Base-by-base conservation (phyloP, 768 basidiomycete genomes). In the Rhizopogon rudus region DNA sequence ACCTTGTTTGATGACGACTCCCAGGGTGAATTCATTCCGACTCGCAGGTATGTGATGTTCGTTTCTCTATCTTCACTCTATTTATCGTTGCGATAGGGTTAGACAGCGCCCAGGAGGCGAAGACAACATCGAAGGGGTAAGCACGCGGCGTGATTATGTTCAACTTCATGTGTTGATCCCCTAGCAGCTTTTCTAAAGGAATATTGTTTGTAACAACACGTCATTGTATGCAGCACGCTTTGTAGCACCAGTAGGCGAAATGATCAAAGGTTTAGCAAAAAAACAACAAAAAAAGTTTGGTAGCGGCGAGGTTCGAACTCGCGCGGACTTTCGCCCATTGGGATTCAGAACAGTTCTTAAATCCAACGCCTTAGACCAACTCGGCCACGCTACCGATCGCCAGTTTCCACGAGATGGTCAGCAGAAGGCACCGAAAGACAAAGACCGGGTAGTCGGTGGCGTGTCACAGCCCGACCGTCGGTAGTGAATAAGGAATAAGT, bases 271-370 rank as follows among this genome's bases (percentile, higher is more conserved):
- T 31, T 31, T 9, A 31, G 25, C 25, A 25, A 25, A 25, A 2
- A 5, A 20, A 25, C 1, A 5, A 31, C 8, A 33, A 33, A 33
- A 33, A 33, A 33, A 33, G 31, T 7, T 45, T 87, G 86, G 84
- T 83, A 84, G 82, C 83, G 82, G 87, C 85, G 87, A 88, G 87
- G 84, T 86, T 88, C 87, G 86, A 88, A 89, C 87, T 88, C 87
- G 84, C 87, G 87, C 86, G 86, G 85, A 77, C 78, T 82, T 78
- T 40, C 83, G 78, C 82, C 84, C 86, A 87, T 87, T 86, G 84
- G 86, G 85, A 88, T 79, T 82, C 86, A 85, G 65, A 70, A 63
- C 33, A 29, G 53, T 22, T 60, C 87, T 88, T 89, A 88, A 88
- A 87, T 86, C 87, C 86, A 86, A 88, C 87, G 84, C 87, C 87